Conservation (phyloP, 306 rosid genomes). For the Lagenaria siceraria region DNA sequence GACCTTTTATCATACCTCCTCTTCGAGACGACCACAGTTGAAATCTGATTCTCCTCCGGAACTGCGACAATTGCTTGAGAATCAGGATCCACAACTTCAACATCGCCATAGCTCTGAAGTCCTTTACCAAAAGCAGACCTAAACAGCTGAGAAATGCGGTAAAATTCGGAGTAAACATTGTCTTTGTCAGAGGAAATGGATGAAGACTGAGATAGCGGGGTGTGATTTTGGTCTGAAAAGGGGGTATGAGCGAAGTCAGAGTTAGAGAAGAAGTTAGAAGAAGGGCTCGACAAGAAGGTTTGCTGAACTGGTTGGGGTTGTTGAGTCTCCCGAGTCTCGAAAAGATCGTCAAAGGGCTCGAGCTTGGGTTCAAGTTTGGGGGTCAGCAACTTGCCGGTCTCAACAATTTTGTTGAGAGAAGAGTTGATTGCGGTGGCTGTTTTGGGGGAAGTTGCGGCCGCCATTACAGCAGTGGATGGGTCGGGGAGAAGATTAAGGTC, state of each 20-base stretch:
- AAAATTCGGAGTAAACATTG: constrained; percentile 38
- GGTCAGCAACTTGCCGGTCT: neutral
- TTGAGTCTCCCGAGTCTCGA: constrained; percentile 4
- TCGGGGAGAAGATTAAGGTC: constrained; percentile 42
- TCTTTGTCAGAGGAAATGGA: constrained; percentile 15
- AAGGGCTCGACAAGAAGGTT: constrained; percentile 12
- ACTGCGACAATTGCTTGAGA: constrained; percentile 57
- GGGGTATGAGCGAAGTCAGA: constrained; percentile 11
- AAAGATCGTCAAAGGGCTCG: constrained; percentile 52
- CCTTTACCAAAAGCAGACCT: constrained; percentile 31
- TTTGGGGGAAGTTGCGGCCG: constrained; percentile 1
- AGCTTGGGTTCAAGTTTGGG: constrained; percentile 59
- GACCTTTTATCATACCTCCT: constrained; percentile 20
- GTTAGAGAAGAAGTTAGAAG: constrained; percentile 11
- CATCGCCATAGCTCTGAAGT: constrained; percentile 15
- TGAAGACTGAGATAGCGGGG: constrained; percentile 20
- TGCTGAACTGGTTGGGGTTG: constrained; percentile 3
- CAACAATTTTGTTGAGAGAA: neutral
- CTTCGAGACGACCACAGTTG: constrained; percentile 14
- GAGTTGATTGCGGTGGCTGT: neutral
- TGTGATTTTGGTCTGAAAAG: neutral
- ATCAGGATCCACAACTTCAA: constrained; percentile 24
- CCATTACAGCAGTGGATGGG: constrained; percentile 19
- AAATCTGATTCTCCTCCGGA: constrained; percentile 23
- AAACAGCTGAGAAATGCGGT: constrained; percentile 48